phyloP scores from a whole-genome alignment of 1,139 yeast species.

The Sugiyamaella japonica region DNA sequence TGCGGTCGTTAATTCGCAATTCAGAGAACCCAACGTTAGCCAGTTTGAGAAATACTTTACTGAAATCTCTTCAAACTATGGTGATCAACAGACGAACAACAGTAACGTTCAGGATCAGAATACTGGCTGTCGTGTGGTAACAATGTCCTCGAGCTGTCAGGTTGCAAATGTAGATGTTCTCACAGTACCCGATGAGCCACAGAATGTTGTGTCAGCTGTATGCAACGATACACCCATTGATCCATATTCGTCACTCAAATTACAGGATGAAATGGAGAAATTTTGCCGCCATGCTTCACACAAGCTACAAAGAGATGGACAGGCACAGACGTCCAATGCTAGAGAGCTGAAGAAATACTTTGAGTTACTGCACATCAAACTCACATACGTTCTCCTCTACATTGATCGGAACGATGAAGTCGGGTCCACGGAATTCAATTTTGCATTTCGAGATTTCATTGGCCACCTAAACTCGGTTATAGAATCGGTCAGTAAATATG shows the following conservation, averaged over 20 bases:
- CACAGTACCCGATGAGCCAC: background rate
- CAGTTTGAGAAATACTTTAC: slow-evolving; percentile 4
- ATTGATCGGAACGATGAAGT: slow-evolving; percentile 19
- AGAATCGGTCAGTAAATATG: slow-evolving; percentile 23
- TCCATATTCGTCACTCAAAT: slow-evolving; percentile 26
- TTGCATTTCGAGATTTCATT: slow-evolving; percentile 36
- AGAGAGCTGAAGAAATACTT: slow-evolving; percentile 24
- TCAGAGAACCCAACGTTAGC: background rate
- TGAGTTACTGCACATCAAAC: slow-evolving; percentile 26
- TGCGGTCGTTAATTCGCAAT: background rate
- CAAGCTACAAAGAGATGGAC: background rate
- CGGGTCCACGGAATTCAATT: slow-evolving; percentile 26
- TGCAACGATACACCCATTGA: slow-evolving; percentile 1
- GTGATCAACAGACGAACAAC: background rate
- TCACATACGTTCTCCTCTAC: slow-evolving; percentile 21
- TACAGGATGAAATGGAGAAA: slow-evolving; percentile 27
- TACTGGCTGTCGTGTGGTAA: background rate
- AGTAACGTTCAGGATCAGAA: background rate
- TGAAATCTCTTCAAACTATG: background rate
- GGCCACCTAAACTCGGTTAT: slow-evolving; percentile 32
- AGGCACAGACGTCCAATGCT: background rate
- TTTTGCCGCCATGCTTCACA: slow-evolving; percentile 20
- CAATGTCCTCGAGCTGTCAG: background rate
- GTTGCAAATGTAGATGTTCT: slow-evolving; percentile 5
- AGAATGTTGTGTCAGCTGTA: background rate